Evolutionary conservation across 2,329 filamentous ascomycete genomes (phyloP).

Genomic region (Emydomyces testavorans): DNA sequence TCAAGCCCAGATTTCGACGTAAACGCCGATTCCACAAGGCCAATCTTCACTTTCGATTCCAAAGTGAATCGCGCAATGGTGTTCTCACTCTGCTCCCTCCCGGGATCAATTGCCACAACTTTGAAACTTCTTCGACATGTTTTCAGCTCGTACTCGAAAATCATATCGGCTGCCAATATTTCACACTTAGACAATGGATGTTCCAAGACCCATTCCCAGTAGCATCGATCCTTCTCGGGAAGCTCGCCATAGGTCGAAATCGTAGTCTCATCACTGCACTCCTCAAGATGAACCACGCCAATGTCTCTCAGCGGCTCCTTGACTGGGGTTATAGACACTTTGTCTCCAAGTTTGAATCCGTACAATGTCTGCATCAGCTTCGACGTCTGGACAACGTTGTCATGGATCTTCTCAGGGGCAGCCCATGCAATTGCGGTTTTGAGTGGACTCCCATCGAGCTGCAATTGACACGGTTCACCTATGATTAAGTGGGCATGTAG

Average conservation of each 20-base stretch:
- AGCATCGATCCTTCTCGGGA: constrained; percentile 26
- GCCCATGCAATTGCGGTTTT: constrained; percentile 54
- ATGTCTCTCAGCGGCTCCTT: constrained; percentile 44
- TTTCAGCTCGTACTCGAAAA: constrained; percentile 51
- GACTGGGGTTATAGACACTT: constrained; percentile 49
- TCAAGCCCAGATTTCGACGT: constrained; percentile 15
- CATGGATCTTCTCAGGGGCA: constrained; percentile 51
- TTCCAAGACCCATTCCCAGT: constrained; percentile 42
- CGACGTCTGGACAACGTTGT: constrained; percentile 59
- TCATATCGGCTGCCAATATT: constrained; percentile 57
- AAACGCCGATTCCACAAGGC: constrained; percentile 16
- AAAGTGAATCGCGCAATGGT: constrained; percentile 30
- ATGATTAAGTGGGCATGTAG: constrained; percentile 44
- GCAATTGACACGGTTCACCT: constrained; percentile 46
- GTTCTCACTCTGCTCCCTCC: constrained; percentile 32
- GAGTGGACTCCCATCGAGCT: constrained; percentile 23
- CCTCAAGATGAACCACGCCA: constrained; percentile 48
- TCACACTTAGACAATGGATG: constrained; percentile 46
- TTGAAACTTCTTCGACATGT: constrained; percentile 52
- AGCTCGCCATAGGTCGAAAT: constrained; percentile 24
- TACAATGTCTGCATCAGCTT: constrained; percentile 62
- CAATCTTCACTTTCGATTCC: constrained; percentile 26
- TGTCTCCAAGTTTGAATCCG: constrained; percentile 59
- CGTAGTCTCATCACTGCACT: constrained; percentile 38
- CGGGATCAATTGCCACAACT: constrained; percentile 47